Conservation (phyloP, 805 yeast species). For the Sungouiella blattae region DNA sequence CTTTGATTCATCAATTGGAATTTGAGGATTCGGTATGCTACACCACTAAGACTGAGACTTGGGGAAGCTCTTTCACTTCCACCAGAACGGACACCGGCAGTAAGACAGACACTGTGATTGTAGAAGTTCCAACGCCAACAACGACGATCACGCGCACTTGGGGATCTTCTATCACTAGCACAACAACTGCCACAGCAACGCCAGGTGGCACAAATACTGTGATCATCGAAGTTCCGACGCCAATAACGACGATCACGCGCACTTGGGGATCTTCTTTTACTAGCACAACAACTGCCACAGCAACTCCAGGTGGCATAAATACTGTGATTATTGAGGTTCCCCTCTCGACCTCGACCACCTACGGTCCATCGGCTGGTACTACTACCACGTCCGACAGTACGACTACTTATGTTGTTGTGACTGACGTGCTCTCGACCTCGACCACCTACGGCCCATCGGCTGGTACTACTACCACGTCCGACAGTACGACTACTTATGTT, state of each 20-base stretch:
- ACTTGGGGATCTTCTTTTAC: slow-evolving; percentile 4
- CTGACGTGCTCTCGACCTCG: background rate
- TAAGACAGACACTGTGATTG: background rate
- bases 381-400: background rate
- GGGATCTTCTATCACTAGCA: slow-evolving; percentile 4
- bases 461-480: no score
- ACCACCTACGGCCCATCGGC: background rate
- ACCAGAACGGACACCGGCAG: background rate
- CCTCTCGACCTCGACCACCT: background rate
- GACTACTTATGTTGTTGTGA: background rate
- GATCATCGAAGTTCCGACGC: background rate
- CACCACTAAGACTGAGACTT: slow-evolving; percentile 1
- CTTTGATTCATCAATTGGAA: slow-evolving; percentile 6
- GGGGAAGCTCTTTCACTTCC: background rate
- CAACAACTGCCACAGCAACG: slow-evolving; percentile 5
- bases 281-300: slow-evolving; percentile 6
- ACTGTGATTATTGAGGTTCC: background rate
- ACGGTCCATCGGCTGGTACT: background rate
- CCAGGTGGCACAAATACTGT: slow-evolving; percentile 1
- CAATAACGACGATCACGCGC: slow-evolving; percentile 1
- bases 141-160: slow-evolving; percentile 2
- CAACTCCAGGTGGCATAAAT: slow-evolving; percentile 1
- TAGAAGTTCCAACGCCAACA: background rate
- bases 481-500: no score
- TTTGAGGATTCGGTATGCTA: slow-evolving; percentile 6